A percentile compares a stretch with the other conserved stretches of the same genome.
phyloP scores from a whole-genome alignment of 73 alveolate genomes.

The Effrenium voratum region DNA sequence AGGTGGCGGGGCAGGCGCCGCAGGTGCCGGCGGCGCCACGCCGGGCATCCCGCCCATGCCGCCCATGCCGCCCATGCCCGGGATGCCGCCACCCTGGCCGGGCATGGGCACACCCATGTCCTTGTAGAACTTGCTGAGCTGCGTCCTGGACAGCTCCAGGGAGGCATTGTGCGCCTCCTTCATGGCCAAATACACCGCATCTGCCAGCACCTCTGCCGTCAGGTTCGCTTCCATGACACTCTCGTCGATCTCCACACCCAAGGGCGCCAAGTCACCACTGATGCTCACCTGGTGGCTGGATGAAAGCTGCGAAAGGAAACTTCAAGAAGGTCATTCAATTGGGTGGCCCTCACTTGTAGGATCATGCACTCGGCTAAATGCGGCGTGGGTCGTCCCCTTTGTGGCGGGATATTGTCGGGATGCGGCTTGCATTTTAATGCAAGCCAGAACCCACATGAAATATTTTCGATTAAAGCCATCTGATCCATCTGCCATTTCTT shows the following conservation, averaged over 20 bases:
- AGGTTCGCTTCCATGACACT: slow-evolving; percentile 13
- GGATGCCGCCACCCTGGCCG: slow-evolving; percentile 34
- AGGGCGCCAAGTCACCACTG: slow-evolving; percentile 53
- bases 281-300: too few species aligned
- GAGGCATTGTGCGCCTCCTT: slow-evolving; percentile 46
- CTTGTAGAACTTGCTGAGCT: slow-evolving; percentile 38
- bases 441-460: too few species aligned
- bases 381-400: too few species aligned
- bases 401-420: too few species aligned
- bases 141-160: slow-evolving; percentile 42
- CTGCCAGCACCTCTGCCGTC: slow-evolving; percentile 23
- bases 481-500: too few species aligned
- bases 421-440: too few species aligned
- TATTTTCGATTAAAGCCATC: too few species aligned
- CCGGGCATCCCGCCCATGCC: slow-evolving; percentile 1
- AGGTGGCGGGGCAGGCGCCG: slow-evolving; percentile 52
- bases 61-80: slow-evolving; percentile 18
- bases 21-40: neutral
- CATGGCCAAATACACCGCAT: slow-evolving; percentile 54
- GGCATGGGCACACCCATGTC: slow-evolving; percentile 59
- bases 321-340: too few species aligned
- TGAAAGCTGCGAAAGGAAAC: too few species aligned
- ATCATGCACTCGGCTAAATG: too few species aligned
- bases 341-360: too few species aligned
- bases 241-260: slow-evolving; percentile 41